These are phyloP conservation scores for Diutina catenulata DNA, from an alignment of 1,139 yeast species.

Conservation along the genomic window DNA sequence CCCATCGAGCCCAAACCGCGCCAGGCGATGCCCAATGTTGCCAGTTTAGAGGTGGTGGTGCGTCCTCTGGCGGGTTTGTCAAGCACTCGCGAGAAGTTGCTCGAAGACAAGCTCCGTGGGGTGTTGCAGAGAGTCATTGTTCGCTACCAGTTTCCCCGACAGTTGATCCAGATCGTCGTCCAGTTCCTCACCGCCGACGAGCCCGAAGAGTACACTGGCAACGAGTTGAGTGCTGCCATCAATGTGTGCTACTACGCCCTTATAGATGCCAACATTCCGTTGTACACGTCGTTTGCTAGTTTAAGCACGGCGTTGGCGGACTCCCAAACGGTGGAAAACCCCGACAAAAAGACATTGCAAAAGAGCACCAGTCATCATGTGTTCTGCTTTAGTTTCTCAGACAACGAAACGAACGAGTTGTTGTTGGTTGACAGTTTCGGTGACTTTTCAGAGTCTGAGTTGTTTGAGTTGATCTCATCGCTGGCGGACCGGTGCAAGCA, in stretches of 20 bases:
- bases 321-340: conserved; percentile 27
- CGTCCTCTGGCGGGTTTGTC: conserved; percentile 72
- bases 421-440: conserved; percentile 67
- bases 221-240: conserved; percentile 60
- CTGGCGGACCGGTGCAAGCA: conserved; percentile 36
- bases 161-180: conserved; percentile 74
- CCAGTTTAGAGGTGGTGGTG: conserved; percentile 70
- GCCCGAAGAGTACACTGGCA: conserved; percentile 18
- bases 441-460: conserved; percentile 42
- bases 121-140: conserved; percentile 52
- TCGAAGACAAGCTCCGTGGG: conserved; percentile 61
- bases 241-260: conserved; percentile 67
- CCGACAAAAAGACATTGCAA: conserved; percentile 29
- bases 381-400: conserved; percentile 47
- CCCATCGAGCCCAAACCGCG: conserved; percentile 80
- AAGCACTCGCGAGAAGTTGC: conserved; percentile 61
- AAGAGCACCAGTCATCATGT: conserved; percentile 51
- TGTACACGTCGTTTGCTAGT: conserved; percentile 51
- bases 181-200: conserved; percentile 58
- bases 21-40: conserved; percentile 74
- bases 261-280: conserved; percentile 66
- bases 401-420: conserved; percentile 40
- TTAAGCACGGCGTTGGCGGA: conserved; percentile 23
- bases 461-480: conserved; percentile 35
- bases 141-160: conserved; percentile 68